Conservation (phyloP, 305 asterid genomes). For the Fraxinus angustifolia region DNA sequence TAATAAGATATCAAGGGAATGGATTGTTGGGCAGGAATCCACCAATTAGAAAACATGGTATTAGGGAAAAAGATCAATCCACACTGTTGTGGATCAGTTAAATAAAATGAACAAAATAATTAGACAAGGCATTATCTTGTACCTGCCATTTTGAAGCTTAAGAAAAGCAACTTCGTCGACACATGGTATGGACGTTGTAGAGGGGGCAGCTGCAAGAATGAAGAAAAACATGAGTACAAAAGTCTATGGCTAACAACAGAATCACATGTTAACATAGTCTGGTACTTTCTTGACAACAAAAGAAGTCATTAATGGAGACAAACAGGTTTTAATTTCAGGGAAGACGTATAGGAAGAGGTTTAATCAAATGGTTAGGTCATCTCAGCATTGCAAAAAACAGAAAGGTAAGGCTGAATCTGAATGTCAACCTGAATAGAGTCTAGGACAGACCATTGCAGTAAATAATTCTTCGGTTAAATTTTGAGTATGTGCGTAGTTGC, state of each 20-base stretch:
- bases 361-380: conserved; percentile 29
- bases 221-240: conserved; percentile 23
- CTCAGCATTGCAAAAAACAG: conserved; percentile 22
- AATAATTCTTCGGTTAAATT: conserved; percentile 64
- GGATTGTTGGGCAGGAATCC: conserved; percentile 2
- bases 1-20: conserved; percentile 8
- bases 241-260: conserved; percentile 11
- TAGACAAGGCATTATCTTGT: conserved; percentile 5
- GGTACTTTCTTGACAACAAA: neutral
- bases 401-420: conserved; percentile 45
- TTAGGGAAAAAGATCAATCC: neutral
- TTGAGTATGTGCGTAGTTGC: conserved; percentile 58
- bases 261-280: conserved; percentile 12
- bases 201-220: conserved; percentile 67
- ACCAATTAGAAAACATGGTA: conserved; percentile 6
- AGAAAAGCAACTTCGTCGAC: conserved; percentile 71
- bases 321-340: neutral
- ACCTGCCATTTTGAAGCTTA: conserved; percentile 99
- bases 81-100: neutral
- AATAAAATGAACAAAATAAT: neutral
- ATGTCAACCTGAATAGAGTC: conserved; percentile 81
- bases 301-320: neutral
- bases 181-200: conserved; percentile 48
- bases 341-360: conserved; percentile 15
- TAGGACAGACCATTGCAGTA: conserved; percentile 99